Percentiles rank a stretch among this genome's conserved stretches.
Evolutionary conservation across 2,329 filamentous ascomycete species (phyloP).

Genomic region (Nigrospora osmanthi): DNA sequence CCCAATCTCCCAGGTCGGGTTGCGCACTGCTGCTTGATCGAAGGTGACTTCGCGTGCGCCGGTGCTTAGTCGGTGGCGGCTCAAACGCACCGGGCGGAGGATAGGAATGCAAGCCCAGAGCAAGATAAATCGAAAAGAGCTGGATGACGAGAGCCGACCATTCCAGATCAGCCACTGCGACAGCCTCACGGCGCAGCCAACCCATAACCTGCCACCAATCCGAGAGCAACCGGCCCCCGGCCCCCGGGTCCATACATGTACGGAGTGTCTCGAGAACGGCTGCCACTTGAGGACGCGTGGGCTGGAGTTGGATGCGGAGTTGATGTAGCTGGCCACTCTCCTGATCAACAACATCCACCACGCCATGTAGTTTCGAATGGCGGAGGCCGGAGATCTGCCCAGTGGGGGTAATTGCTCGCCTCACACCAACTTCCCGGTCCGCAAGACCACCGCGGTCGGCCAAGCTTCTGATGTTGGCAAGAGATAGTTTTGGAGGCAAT

Average conservation of each 20-base stretch:
- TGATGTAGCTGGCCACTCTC: conserved; percentile 53
- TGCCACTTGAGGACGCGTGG: conserved; percentile 53
- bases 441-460: conserved; percentile 45
- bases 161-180: conserved; percentile 45
- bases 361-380: conserved; percentile 49
- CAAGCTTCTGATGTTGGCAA: conserved; percentile 52
- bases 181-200: conserved; percentile 51
- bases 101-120: conserved; percentile 34
- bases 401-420: conserved; percentile 36
- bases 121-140: conserved; percentile 56
- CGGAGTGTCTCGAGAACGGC: conserved; percentile 54
- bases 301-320: conserved; percentile 59
- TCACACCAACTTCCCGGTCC: conserved; percentile 42
- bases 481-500: conserved; percentile 47
- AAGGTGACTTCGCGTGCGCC: conserved; percentile 14
- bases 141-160: conserved; percentile 63
- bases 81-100: conserved; percentile 8
- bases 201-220: conserved; percentile 69
- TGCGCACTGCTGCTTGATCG: conserved; percentile 22
- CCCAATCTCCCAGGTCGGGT: conserved; percentile 32
- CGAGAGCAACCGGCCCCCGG: conserved; percentile 53
- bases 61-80: conserved; percentile 8
- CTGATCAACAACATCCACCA: conserved; percentile 60
- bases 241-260: conserved; percentile 52
- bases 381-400: conserved; percentile 45